Conservation (phyloP, 495 filamentous ascomycete species). For the Evernia prunastri region DNA sequence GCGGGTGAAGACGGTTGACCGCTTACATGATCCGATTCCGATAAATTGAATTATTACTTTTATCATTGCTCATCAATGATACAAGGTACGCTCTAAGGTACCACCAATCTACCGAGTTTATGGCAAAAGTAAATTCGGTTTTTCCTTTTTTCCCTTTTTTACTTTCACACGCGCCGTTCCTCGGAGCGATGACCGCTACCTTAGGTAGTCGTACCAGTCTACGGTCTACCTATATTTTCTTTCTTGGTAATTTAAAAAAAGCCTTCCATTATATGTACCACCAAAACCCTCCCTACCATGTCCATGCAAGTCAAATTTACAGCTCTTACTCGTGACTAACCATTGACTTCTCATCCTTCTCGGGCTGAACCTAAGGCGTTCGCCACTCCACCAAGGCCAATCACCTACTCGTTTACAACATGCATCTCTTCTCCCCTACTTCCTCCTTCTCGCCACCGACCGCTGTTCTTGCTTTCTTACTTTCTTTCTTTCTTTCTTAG, state of each 20-base stretch:
- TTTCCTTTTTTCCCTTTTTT: neutral
- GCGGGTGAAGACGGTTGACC: slow-evolving; percentile 8
- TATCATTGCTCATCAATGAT: neutral
- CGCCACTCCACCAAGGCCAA: neutral
- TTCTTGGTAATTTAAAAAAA: too few relatives aligned
- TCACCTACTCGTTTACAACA: too few relatives aligned
- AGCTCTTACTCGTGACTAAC: too few relatives aligned
- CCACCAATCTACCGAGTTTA: neutral
- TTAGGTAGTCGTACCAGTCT: too few relatives aligned
- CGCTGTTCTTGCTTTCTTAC: too few relatives aligned
- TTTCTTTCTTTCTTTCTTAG: too few relatives aligned
- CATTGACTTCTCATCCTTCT: neutral
- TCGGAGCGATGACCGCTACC: neutral
- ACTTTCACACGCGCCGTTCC: neutral
- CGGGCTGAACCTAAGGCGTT: neutral
- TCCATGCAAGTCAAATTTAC: too few relatives aligned
- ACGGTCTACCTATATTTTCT: too few relatives aligned
- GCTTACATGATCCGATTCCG: slow-evolving; percentile 8
- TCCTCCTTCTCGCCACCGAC: too few relatives aligned
- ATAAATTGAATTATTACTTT: neutral
- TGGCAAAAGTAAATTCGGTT: too few relatives aligned
- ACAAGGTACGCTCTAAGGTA: neutral
- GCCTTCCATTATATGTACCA: too few relatives aligned
- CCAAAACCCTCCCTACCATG: too few relatives aligned
- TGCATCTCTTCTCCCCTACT: neutral